These are phyloP conservation scores for Botryotinia calthae DNA, from an alignment of 2,329 filamentous ascomycete species.

Conservation along the genomic window DNA sequence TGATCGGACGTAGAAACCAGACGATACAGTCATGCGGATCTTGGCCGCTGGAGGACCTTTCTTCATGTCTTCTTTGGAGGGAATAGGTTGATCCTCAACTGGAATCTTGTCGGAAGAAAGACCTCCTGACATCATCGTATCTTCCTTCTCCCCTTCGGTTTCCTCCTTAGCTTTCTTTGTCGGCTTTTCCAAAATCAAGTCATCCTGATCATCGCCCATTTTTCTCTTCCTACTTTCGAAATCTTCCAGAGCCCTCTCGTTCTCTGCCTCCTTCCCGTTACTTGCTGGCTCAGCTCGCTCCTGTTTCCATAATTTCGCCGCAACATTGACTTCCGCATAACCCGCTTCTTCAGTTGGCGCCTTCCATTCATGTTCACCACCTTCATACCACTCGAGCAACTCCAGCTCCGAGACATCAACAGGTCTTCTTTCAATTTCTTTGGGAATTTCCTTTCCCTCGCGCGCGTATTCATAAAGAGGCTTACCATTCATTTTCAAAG, in stretches of 20 bases:
- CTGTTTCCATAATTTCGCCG: constrained; percentile 66
- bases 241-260: constrained; percentile 43
- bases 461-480: constrained; percentile 94
- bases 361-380: constrained; percentile 72
- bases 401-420: constrained; percentile 78
- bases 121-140: constrained; percentile 39
- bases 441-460: constrained; percentile 80
- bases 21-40: constrained; percentile 88
- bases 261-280: constrained; percentile 14
- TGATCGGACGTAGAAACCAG: constrained; percentile 94
- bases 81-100: constrained; percentile 3
- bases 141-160: constrained; percentile 7
- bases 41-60: constrained; percentile 70
- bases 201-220: constrained; percentile 35
- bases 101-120: constrained; percentile 28
- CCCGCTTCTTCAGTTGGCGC: constrained; percentile 81
- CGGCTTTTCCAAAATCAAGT: constrained; percentile 34
- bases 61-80: constrained; percentile 21
- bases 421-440: constrained; percentile 76
- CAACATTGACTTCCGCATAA: constrained; percentile 70
- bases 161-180: constrained; percentile 31
- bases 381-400: constrained; percentile 79
- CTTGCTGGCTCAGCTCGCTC: constrained; percentile 46
- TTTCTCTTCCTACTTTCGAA: constrained; percentile 37
- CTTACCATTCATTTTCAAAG: constrained; percentile 90